phyloP scores from a whole-genome alignment of 768 basidiomycete species.

The Phylloporus sp. region DNA sequence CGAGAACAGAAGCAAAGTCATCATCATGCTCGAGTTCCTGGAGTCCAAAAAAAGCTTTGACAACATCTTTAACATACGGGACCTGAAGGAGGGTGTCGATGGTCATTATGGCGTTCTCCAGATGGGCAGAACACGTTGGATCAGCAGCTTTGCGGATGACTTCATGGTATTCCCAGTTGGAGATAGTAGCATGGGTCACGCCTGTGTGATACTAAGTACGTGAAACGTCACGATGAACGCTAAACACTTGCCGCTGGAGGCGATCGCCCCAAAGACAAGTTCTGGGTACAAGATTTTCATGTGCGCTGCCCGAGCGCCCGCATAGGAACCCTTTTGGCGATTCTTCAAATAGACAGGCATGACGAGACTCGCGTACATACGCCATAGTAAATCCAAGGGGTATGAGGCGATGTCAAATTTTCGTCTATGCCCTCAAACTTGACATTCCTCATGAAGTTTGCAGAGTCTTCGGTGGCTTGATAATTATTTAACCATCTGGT shows the following conservation, averaged over 20 bases:
- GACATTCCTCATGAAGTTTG: slow-evolving; percentile 82
- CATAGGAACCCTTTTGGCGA: slow-evolving; percentile 70
- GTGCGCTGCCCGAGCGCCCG: slow-evolving; percentile 89
- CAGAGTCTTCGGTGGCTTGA: slow-evolving; percentile 87
- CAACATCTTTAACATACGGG: slow-evolving; percentile 39
- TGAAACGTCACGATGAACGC: background rate
- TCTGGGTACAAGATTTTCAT: slow-evolving; percentile 86
- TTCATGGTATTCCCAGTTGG: slow-evolving; percentile 88
- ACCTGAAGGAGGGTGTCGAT: slow-evolving; percentile 59
- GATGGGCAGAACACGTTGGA: slow-evolving; percentile 51
- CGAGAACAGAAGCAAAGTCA: slow-evolving; percentile 70
- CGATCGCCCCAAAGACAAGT: slow-evolving; percentile 85
- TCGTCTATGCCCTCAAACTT: slow-evolving; percentile 67
- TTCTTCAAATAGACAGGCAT: background rate
- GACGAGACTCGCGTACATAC: slow-evolving; percentile 38
- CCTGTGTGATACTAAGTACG: slow-evolving; percentile 34
- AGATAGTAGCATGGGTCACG: slow-evolving; percentile 79
- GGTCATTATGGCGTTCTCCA: slow-evolving; percentile 51
- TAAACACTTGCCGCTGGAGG: slow-evolving; percentile 62
- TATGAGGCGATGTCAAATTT: slow-evolving; percentile 63
- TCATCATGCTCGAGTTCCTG: slow-evolving; percentile 61
- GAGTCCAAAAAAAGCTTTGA: slow-evolving; percentile 80
- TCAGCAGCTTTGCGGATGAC: slow-evolving; percentile 69
- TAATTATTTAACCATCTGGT: slow-evolving; percentile 82
- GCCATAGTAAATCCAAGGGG: slow-evolving; percentile 93